These are phyloP conservation scores for Clarireedia sp. DNA, from an alignment of 2,329 filamentous ascomycete species.

Conservation along the genomic window DNA sequence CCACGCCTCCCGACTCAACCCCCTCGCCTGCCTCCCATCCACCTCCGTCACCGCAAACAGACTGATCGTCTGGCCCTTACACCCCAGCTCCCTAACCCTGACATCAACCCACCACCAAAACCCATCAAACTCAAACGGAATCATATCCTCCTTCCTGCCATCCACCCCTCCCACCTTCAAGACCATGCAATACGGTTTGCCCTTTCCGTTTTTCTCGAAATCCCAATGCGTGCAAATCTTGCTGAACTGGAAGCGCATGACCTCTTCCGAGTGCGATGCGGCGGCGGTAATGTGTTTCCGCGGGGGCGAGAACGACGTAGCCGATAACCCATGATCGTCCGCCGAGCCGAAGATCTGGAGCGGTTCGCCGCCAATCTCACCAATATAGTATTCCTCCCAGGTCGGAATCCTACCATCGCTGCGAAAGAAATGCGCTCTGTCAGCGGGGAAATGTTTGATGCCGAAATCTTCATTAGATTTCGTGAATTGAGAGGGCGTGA, in stretches of 20 bases:
- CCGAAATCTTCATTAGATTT: constrained; percentile 73
- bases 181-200: constrained; percentile 60
- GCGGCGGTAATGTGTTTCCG: constrained; percentile 50
- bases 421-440: constrained; percentile 64
- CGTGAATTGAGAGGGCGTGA: constrained; percentile 55
- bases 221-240: constrained; percentile 79
- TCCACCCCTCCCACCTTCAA: constrained; percentile 59
- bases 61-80: constrained; percentile 58
- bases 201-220: constrained; percentile 56
- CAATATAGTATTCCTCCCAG: constrained; percentile 79
- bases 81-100: constrained; percentile 54
- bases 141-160: constrained; percentile 57
- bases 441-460: constrained; percentile 65
- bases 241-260: constrained; percentile 71
- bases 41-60: constrained; percentile 51
- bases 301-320: constrained; percentile 54
- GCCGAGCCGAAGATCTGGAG: constrained; percentile 40
- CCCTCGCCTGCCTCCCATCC: constrained; percentile 31
- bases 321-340: constrained; percentile 42
- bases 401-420: constrained; percentile 57
- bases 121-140: constrained; percentile 70
- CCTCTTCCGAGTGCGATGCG: constrained; percentile 39
- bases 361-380: constrained; percentile 43
- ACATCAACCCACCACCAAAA: constrained; percentile 79
- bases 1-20: constrained; percentile 24